Evolutionary conservation across 2,329 filamentous ascomycete genomes (phyloP), one percentile per base, ranked within the genome.

Genomic region (Pseudogymnoascus sp.): DNA sequence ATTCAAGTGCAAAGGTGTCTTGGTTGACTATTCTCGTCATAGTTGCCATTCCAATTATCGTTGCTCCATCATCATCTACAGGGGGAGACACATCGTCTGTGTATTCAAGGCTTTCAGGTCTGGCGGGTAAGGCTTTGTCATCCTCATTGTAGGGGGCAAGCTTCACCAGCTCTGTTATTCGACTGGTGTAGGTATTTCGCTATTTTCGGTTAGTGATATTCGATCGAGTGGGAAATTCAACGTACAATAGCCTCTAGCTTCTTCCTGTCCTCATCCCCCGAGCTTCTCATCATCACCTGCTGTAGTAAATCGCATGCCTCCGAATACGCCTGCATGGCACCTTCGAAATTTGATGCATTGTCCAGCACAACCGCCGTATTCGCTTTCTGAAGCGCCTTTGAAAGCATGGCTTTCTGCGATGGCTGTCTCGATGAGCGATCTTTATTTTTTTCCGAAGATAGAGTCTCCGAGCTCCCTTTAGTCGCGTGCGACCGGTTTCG

Each of bases 321-420:
- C 9, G 82, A 79, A 71, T 99, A 99, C 12, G 92, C 91, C 68
- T 90, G 84, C 70, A 95, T 86, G 15, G 94, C 94, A 38, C 90
- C 91, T 71, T 92, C 89, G 64, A 94, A 92, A 69, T 97, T 96
- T 68, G 94, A 89, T 12, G 90, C 91, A 80, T 96, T 97, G 74
- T 99, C 94, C 38, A 99, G 82, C 65, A 96, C 82, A 23, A 99
- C 94, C 19, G 94, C 94, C 10, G 90, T 92, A 70, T 99, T 96
- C 57, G 94, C 94, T 74, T 96, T 96, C 71, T 95, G 88, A 59
- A 99, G 77, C 0, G 94, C 94, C 67, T 89, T 89, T n/a, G 92
- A 96, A 34, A 99, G 80, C 92, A 97, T 97, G 9, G 86, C 89
- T 76, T 96, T 97, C 71, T 97, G 88, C 1, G 88, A 90, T 12